These are phyloP conservation scores for Ophiosphaerella herpotricha DNA, from an alignment of 2,329 filamentous ascomycete species.

Conservation along the genomic window DNA sequence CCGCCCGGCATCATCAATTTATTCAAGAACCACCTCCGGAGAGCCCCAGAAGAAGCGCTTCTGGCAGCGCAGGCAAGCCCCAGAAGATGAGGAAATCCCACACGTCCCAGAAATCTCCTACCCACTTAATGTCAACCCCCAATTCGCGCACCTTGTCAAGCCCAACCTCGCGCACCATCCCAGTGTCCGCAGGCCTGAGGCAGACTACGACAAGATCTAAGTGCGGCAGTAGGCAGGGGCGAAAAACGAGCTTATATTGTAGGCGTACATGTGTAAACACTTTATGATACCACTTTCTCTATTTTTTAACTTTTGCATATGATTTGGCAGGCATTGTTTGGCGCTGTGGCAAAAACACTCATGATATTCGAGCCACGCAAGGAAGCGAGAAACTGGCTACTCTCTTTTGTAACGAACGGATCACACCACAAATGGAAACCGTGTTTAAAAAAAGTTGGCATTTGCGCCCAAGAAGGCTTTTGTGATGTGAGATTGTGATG, in stretches of 20 bases:
- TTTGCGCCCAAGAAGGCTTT: too few relatives aligned
- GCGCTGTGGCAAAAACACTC: background rate
- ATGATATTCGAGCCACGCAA: background rate
- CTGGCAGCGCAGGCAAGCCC: slow-evolving; percentile 34
- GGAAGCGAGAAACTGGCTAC: too few relatives aligned
- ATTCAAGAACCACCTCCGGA: slow-evolving; percentile 40
- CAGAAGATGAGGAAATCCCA: slow-evolving; percentile 48
- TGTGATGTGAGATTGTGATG: background rate
- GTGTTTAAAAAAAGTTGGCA: too few relatives aligned
- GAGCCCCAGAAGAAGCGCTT: slow-evolving; percentile 35
- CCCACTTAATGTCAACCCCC: slow-evolving; percentile 59
- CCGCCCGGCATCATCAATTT: slow-evolving; percentile 38
- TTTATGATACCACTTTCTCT: slow-evolving; percentile 39
- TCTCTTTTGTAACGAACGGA: background rate
- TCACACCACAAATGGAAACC: background rate
- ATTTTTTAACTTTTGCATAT: slow-evolving; percentile 7
- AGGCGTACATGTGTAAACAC: background rate
- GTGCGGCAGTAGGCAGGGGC: background rate
- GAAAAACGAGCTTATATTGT: too few relatives aligned
- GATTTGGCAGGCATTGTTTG: slow-evolving; percentile 10
- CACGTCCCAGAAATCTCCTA: slow-evolving; percentile 60
- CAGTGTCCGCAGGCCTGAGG: slow-evolving; percentile 36
- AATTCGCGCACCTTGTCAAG: slow-evolving; percentile 58
- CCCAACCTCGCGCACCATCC: slow-evolving; percentile 64
- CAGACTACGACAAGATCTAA: slow-evolving; percentile 36